Evolutionary conservation across 164 flowering plant species (phyloP), one percentile per base, ranked within the genome.

Genomic region (Magnolia kwangsiensis): DNA sequence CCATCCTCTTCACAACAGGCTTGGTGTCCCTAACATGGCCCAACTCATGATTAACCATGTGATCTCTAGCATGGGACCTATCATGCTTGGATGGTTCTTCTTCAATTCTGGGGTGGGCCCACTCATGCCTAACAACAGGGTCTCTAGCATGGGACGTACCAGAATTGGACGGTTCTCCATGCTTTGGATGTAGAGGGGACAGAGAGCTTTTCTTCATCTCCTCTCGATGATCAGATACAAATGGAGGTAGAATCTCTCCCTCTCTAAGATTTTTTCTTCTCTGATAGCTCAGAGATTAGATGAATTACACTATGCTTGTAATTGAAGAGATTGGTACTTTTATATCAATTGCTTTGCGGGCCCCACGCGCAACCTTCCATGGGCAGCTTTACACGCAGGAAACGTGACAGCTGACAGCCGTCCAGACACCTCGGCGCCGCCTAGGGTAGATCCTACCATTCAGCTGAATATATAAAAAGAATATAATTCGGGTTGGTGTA

Each of bases 1-100:
- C 87, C 18, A 78, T 68, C 82, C 72, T 80, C 73, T 76, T 83
- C 27, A 20, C 73, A 23, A 23, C 63, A 19, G 65, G 59, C 9
- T 69, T 67, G 18, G 74, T 74, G 55, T 76, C 70, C 29, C 9
- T 13, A 18, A n/a, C 69, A 66, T 66, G 45, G 16, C 4, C 21
- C 65, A 0, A 16, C 65, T 63, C 21, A 16, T 63, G 65, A 63
- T 18, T 6, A 8, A 63, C 9, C 65, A 7, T n/a, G 19, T 63
- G 65, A 7, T n/a, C 65, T 63, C 65, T 63, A 37, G 45, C 45
- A 37, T 37, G 45, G 45, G 45, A 37, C 45, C 45, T 37, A 37
- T 37, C 45, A 37, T 37, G 45, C 45, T 37, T 37, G 45, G 45
- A 37, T 37, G 45, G 7, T 37, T 37, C 45, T 37, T 37, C 45